These are phyloP conservation scores for Aspergillus sergii DNA, from an alignment of 2,329 filamentous ascomycete genomes.

Conservation along the genomic window DNA sequence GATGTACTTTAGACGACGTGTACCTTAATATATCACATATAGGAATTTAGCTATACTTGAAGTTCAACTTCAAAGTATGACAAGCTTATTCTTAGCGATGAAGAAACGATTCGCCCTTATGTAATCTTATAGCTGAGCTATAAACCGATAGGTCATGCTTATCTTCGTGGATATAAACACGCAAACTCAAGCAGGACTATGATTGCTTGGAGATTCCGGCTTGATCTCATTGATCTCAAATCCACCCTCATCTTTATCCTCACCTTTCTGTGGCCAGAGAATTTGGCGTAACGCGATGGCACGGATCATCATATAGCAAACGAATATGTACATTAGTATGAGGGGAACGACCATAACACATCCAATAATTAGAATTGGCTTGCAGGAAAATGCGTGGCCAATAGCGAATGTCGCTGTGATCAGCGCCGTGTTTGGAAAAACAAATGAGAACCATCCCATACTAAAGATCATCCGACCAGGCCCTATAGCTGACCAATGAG, in stretches of 20 bases:
- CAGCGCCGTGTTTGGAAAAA: slow-evolving; percentile 78
- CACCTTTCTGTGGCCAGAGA: slow-evolving; percentile 75
- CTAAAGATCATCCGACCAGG: slow-evolving; percentile 69
- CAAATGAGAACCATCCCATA: slow-evolving; percentile 84
- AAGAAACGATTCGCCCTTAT: background rate
- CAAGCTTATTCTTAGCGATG: background rate
- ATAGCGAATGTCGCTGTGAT: slow-evolving; percentile 73
- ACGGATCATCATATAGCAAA: slow-evolving; percentile 70
- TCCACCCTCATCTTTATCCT: slow-evolving; percentile 64
- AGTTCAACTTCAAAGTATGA: background rate
- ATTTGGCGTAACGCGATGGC: slow-evolving; percentile 68
- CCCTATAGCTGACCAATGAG: slow-evolving; percentile 68
- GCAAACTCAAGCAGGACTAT: slow-evolving; percentile 18
- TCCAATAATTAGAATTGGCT: slow-evolving; percentile 66
- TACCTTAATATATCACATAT: background rate
- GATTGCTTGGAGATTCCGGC: slow-evolving; percentile 21
- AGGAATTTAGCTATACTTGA: background rate
- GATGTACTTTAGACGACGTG: background rate
- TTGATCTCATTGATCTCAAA: slow-evolving; percentile 48
- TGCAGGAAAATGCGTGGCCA: slow-evolving; percentile 61
- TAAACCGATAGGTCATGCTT: background rate
- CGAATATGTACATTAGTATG: slow-evolving; percentile 67
- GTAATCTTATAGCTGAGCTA: background rate
- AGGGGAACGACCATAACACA: slow-evolving; percentile 68
- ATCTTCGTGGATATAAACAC: background rate